Evolutionary conservation across 129 eudicot species (phyloP), one percentile per base, ranked within the genome.

Genomic region (Flaveria trinervia): DNA sequence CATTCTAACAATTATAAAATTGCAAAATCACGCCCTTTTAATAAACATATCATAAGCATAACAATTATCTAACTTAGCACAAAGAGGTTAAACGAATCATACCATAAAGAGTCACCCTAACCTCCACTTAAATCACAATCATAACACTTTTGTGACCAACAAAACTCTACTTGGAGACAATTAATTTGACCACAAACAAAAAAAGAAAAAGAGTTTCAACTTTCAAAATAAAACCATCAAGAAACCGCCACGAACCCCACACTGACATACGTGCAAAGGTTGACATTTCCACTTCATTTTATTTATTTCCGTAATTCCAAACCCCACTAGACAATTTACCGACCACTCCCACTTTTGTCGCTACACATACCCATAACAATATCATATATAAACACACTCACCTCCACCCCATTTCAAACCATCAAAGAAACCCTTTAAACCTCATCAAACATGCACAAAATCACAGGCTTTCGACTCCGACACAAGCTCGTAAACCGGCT

Each of bases 301-400:
- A 51, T 20, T 60, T 44, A 60, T 41, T 74, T 60, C 70, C 61
- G 48, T 74, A 20, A 49, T 44, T 57, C 49, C 55, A 56, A 78
- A 57, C 59, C 54, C 51, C 39, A 43, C 70, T 61, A 48, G 76
- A 78, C 82, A 70, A 7, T 45, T 3, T 70, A 57, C 77, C 77
- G 77, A 78, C 77, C 77, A 59, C 76, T 25, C 62, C 70, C 82
- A 57, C 68, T 41, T 65, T 22, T 67, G 46, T 22, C 79, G 52
- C 80, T 33, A 61, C 68, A 39, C 72, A 20, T 16, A 9, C 43
- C 64, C 62, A 67, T 36, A 36, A 36, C 7, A 36, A 36, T 36
- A 36, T 36, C 41, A 36, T 36, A 36, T 81, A 74, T 74, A 68
- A 28, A 0, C 67, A 6, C 72, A 23, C 23, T 23, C 3, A 30